These are phyloP conservation scores for Podosphaera fusca DNA, from an alignment of 2,329 filamentous ascomycete genomes.

Conservation along the genomic window DNA sequence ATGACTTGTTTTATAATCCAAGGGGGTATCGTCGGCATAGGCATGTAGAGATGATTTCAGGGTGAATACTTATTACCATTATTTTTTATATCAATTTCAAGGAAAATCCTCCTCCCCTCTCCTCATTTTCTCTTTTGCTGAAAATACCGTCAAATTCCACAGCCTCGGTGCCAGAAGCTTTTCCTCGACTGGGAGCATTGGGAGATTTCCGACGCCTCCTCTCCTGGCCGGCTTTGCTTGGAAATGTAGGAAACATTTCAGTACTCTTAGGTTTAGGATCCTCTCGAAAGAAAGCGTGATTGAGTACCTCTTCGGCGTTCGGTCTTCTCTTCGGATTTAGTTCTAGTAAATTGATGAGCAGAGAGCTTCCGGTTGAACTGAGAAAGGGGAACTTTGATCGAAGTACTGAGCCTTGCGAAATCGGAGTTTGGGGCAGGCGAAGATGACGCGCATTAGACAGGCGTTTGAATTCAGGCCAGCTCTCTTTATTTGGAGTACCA, in stretches of 20 bases:
- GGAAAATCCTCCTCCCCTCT: slow-evolving; percentile 40
- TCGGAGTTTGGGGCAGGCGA: slow-evolving; percentile 33
- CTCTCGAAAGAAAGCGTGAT: slow-evolving; percentile 68
- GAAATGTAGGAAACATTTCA: slow-evolving; percentile 91
- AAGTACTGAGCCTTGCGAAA: slow-evolving; percentile 28
- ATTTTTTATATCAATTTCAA: slow-evolving; percentile 30
- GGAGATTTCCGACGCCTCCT: slow-evolving; percentile 53
- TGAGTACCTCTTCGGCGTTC: slow-evolving; percentile 47
- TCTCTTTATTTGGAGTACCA: slow-evolving; percentile 59
- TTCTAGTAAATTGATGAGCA: slow-evolving; percentile 47
- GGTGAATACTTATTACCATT: background rate
- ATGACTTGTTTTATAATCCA: background rate
- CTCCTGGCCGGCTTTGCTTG: slow-evolving; percentile 84
- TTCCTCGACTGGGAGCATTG: slow-evolving; percentile 60
- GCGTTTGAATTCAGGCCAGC: slow-evolving; percentile 69
- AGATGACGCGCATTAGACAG: slow-evolving; percentile 70
- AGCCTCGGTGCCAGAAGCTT: slow-evolving; percentile 26
- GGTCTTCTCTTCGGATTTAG: slow-evolving; percentile 54
- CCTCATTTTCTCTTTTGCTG: slow-evolving; percentile 38
- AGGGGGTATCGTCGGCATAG: too few species aligned
- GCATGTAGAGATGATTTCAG: too few species aligned
- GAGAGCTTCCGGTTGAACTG: slow-evolving; percentile 45
- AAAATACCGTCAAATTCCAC: slow-evolving; percentile 53
- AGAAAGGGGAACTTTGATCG: slow-evolving; percentile 62
- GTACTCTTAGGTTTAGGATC: slow-evolving; percentile 76